These are phyloP conservation scores for Parastagonospora nodorum DNA, from an alignment of 2,329 filamentous ascomycete genomes.

Conservation along the genomic window DNA sequence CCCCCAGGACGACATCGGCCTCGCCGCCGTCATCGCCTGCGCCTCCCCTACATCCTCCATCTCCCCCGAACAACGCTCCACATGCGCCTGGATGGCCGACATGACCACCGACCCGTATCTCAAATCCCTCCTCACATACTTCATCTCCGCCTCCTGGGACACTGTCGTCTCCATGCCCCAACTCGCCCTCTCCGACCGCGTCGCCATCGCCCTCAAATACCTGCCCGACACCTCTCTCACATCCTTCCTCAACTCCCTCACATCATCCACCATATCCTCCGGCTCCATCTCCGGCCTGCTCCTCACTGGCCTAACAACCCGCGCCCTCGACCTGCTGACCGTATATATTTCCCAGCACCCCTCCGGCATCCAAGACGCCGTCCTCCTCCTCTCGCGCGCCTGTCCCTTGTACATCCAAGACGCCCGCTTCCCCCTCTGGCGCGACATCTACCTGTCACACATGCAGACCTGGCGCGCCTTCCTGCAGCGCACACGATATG, in stretches of 20 bases:
- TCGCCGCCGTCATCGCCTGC: constrained; percentile 55
- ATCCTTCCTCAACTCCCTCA: constrained; percentile 57
- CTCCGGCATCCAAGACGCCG: constrained; percentile 75
- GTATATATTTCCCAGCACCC: constrained; percentile 76
- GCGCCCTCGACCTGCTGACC: constrained; percentile 74
- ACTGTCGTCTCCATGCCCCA: constrained; percentile 74
- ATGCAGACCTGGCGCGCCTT: constrained; percentile 73
- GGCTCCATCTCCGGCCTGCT: constrained; percentile 80
- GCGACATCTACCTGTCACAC: constrained; percentile 73
- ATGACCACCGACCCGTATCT: constrained; percentile 77
- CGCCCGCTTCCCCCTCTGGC: constrained; percentile 75
- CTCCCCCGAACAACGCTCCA: constrained; percentile 64
- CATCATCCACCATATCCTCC: constrained; percentile 63
- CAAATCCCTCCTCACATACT: constrained; percentile 77
- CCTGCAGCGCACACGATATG: constrained; percentile 76
- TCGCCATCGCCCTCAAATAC: constrained; percentile 75
- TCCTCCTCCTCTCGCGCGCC: constrained; percentile 74
- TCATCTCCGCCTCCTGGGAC: constrained; percentile 77
- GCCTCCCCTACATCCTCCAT: constrained; percentile 47
- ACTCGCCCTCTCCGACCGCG: constrained; percentile 74
- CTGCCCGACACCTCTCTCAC: constrained; percentile 60
- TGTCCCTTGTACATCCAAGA: constrained; percentile 79
- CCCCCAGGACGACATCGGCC: constrained; percentile 50
- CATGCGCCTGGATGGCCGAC: constrained; percentile 65
- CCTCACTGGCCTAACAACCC: constrained; percentile 76